Base-by-base conservation (phyloP, 2,329 filamentous ascomycete species). In the Pezicula carpinea region DNA sequence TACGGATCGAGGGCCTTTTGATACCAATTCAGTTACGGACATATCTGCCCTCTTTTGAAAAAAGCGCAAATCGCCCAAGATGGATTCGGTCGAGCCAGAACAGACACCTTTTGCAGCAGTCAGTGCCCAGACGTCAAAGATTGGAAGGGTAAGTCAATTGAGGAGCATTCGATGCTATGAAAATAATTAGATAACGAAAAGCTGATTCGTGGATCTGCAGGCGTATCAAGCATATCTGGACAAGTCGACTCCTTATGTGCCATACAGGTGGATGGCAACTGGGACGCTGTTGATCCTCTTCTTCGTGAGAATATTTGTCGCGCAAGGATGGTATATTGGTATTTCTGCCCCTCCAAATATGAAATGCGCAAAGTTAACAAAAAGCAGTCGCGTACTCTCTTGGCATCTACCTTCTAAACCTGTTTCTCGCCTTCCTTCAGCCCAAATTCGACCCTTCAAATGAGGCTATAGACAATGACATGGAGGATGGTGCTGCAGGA, bases 241-340 rank as follows among this genome's bases (percentile, higher is more conserved):
- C 71, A 87, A 90, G 71, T 92, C 87, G 44, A 97, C 92, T 8
- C 93, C 93, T 13, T 95, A 82, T 69, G 83, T 90, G 46, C 73
- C 85, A 49, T 96, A 97, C 72, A 80, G 93, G 76, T 99, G 93
- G 93, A 66, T 86, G 52, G 85, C 84, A 66, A 96, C 92, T n/a
- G 87, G 70, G 43, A 74, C 79, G 34, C 76, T 86, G 47, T 81
- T 97, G 50, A 47, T 89, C 53, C 53, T 90, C 59, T 99, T 99
- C 76, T 92, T 89, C 66, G 66, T 93, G 57, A 85, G 93, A 65
- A 95, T 99, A 68, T 76, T 99, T 56, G 54, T 96, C 43, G 89
- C 90, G 50, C 90, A 97, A 73, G 93, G 93, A 70, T 99, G 93
- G 93, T 99, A 99, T 68, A 97, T 99, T 57, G 90, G 90, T 96